Conservation (phyloP, 106 monocot species). For the Dioscorea dumetorum region DNA sequence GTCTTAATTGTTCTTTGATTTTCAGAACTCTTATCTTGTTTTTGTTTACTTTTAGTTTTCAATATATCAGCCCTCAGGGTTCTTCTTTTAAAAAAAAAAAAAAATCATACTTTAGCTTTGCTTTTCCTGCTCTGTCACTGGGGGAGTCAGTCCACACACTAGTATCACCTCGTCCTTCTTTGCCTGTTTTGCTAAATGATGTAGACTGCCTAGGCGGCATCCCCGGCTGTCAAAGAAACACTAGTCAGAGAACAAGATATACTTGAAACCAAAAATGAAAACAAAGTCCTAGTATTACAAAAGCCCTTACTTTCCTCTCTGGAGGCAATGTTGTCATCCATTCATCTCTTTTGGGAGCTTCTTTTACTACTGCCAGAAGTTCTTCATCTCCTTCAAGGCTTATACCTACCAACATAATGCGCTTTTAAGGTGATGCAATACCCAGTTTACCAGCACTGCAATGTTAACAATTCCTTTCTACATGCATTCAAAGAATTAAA, state of each 20-base stretch:
- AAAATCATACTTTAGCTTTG: constrained; percentile 70
- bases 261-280: neutral
- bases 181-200: constrained; percentile 61
- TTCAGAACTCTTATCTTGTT: too few species aligned
- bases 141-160: constrained; percentile 84
- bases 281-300: neutral
- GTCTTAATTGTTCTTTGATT: too few species aligned
- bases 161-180: constrained; percentile 93
- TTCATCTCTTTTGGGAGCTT: constrained; percentile 77
- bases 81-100: too few species aligned
- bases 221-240: constrained; percentile 48
- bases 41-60: too few species aligned
- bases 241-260: neutral
- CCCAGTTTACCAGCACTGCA: neutral
- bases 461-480: neutral
- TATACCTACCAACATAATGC: constrained; percentile 46
- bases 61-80: too few species aligned
- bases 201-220: constrained; percentile 71
- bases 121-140: constrained; percentile 68
- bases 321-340: constrained; percentile 98
- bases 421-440: neutral
- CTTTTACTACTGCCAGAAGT: constrained; percentile 56
- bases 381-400: constrained; percentile 92
- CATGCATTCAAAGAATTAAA: neutral
- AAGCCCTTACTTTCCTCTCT: constrained; percentile 74